Base-by-base conservation (phyloP, 805 yeast genomes). In the Nakazawaea sp. region DNA sequence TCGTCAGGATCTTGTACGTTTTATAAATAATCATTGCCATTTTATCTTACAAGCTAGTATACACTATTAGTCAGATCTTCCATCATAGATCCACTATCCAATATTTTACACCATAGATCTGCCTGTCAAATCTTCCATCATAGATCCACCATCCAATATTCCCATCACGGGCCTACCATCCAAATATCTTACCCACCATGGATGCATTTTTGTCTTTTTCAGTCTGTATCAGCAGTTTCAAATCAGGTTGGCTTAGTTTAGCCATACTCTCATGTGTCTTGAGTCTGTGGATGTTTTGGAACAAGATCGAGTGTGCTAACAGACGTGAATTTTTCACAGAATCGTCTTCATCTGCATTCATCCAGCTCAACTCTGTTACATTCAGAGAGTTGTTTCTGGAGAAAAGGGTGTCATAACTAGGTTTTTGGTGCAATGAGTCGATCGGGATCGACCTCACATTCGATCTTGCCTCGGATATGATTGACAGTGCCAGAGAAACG, bases 311-410 rank as follows among this genome's bases (percentile, higher is more conserved):
- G 13, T 33, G 29, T 13, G 37, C 33, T 18, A 33, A 30, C 10
- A 42, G 37, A 24, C 33, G 15, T 38, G 43, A n/a, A 29, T 18
- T n/a, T 16, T 15, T 18, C 25, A 18, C 11, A 5, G 21, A 27
- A 23, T 18, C 41, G 13, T 41, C 47, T 19, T 53, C 60, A 36
- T 53, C 46, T 3, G 75, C 69, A 37, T 71, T 77, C 76, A 72
- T 70, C 78, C 78, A 72, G 38, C 63, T 66, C 15, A 67, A 59
- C 28, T 66, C 69, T 5, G 68, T 74, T 11, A 66, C 53, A 45
- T 70, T 64, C 29, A 66, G 29, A 3, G 59, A 49, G 12, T 67
- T 33, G 9, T 13, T 13, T 24, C 18, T 33, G 11, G 38, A 34
- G 12, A 17, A 21, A 68, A 23, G 64, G 58, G 49, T 67, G 68